phyloP scores from a whole-genome alignment of 1,284 basidiomycete genomes.

The Cryptococcus sp. region DNA sequence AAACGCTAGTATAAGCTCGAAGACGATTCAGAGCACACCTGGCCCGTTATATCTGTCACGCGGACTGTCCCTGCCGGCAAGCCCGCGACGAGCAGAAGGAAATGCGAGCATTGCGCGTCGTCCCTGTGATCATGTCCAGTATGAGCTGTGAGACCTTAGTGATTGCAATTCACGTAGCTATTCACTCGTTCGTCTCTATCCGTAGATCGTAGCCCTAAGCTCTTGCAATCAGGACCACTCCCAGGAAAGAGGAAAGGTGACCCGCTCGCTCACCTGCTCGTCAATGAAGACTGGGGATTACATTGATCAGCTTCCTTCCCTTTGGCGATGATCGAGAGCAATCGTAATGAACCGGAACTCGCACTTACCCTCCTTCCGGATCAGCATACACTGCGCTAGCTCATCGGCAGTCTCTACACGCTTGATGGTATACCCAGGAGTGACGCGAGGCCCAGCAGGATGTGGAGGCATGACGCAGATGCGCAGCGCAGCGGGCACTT shows the following conservation, averaged over 20 bases:
- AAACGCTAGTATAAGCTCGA: neutral
- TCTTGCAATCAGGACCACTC: no score
- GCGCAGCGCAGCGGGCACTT: no score
- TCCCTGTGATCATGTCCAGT: conserved; percentile 7
- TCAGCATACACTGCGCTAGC: conserved; percentile 17
- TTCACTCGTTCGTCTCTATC: conserved; percentile 24
- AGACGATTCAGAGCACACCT: conserved; percentile 11
- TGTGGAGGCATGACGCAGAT: no score
- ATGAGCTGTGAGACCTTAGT: neutral
- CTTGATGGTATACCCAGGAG: neutral
- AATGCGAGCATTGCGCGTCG: conserved; percentile 23
- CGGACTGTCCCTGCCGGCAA: conserved; percentile 18
- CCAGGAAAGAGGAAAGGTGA: no score
- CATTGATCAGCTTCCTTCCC: neutral
- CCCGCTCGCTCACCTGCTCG: conserved; percentile 12
- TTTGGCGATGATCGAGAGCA: no score
- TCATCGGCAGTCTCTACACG: conserved; percentile 16
- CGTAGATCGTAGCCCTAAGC: conserved; percentile 18
- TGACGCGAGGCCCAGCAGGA: no score
- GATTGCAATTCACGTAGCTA: neutral
- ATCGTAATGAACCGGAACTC: neutral
- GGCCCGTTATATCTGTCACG: conserved; percentile 12
- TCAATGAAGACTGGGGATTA: conserved; percentile 16
- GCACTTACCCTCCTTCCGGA: conserved; percentile 22
- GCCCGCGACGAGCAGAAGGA: conserved; percentile 9